Conservation (phyloP, 75 land plant genomes). For the Pinus tabuliformis region DNA sequence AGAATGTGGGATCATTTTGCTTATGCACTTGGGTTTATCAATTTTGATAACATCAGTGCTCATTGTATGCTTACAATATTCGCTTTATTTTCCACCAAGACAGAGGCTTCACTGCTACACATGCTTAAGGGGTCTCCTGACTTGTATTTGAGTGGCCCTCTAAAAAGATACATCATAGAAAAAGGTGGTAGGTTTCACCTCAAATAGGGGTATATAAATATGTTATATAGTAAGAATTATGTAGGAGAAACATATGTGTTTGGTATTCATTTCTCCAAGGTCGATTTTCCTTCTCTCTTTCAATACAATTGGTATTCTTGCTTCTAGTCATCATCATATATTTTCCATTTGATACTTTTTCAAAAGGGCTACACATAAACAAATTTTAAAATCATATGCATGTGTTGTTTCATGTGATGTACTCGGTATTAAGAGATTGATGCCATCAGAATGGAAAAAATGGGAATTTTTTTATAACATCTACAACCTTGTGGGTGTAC, state of each 20-base stretch:
- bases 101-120: conserved; percentile 90
- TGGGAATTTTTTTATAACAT: conserved; percentile 77
- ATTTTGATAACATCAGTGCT: conserved; percentile 98
- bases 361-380: conserved; percentile 38
- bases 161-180: conserved; percentile 74
- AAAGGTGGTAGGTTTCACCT: conserved; percentile 96
- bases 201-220: conserved; percentile 92
- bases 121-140: conserved; percentile 99
- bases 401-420: conserved; percentile 99
- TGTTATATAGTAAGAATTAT: conserved; percentile 60
- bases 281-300: not conserved
- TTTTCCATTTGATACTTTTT: not conserved
- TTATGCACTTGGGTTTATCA: conserved; percentile 96
- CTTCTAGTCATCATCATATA: not conserved
- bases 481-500: conserved; percentile 90
- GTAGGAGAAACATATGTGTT: conserved; percentile 75
- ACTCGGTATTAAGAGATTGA: conserved; percentile 87
- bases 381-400: conserved; percentile 84
- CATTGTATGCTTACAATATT: conserved; percentile 99
- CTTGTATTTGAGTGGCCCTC: conserved; percentile 86
- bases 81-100: conserved; percentile 91
- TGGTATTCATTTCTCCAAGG: conserved; percentile 86
- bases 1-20: conserved; percentile 99
- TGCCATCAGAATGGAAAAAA: conserved; percentile 80
- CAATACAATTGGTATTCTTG: not conserved